phyloP scores from a whole-genome alignment of 1,139 yeast species.

The Taphrina pruni region DNA sequence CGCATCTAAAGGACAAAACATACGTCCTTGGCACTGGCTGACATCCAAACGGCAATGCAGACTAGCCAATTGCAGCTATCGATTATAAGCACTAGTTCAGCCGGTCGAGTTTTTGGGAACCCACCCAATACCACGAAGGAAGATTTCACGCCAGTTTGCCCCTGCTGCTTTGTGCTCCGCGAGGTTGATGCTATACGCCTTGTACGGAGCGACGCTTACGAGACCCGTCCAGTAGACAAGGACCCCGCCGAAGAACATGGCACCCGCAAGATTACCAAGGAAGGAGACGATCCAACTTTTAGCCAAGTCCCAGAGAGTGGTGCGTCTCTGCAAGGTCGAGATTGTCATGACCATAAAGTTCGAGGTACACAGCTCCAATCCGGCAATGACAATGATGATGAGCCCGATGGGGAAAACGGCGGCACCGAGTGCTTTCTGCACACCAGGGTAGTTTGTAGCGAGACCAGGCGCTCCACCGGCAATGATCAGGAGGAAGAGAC shows the following conservation, averaged over 20 bases:
- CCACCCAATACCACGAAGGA: slow-evolving; percentile 54
- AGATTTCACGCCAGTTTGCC: slow-evolving; percentile 44
- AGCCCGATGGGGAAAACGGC: slow-evolving; percentile 46
- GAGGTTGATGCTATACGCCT: slow-evolving; percentile 42
- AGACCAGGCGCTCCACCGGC: slow-evolving; percentile 61
- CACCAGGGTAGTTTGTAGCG: slow-evolving; percentile 59
- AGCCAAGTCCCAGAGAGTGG: slow-evolving; percentile 42
- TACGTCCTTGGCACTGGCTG: slow-evolving; percentile 72
- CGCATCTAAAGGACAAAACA: neutral
- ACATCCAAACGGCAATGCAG: slow-evolving; percentile 73
- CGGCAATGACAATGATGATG: slow-evolving; percentile 45
- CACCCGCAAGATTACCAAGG: slow-evolving; percentile 45
- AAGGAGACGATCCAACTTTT: slow-evolving; percentile 42
- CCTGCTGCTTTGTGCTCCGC: slow-evolving; percentile 44
- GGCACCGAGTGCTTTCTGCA: slow-evolving; percentile 52
- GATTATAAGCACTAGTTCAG: neutral
- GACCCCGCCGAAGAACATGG: slow-evolving; percentile 44
- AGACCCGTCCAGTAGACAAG: slow-evolving; percentile 45
- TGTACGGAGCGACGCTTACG: slow-evolving; percentile 44
- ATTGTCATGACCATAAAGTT: slow-evolving; percentile 45
- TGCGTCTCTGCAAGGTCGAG: slow-evolving; percentile 44
- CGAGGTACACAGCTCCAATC: slow-evolving; percentile 46
- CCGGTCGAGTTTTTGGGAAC: neutral
- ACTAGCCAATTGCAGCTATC: slow-evolving; percentile 76
- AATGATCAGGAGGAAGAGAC: slow-evolving; percentile 67